A percentile compares a stretch with the other conserved stretches of the same genome.
Evolutionary conservation across 202 grass and related monocot genomes (phyloP).

Genomic region (Bolboschoenoplectus hybrid): DNA sequence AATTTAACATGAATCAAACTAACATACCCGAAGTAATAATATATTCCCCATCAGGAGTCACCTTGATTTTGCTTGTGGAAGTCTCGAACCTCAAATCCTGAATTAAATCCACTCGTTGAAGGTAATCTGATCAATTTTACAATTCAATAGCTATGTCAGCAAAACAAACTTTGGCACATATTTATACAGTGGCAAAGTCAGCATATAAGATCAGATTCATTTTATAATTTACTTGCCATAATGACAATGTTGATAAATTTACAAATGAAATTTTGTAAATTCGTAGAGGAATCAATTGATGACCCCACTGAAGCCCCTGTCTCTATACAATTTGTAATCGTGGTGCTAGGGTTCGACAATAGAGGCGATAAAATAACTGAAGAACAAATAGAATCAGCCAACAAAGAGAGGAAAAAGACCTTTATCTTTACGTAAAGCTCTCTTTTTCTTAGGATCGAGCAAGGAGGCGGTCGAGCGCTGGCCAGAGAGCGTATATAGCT

Average conservation of each 20-base stretch:
- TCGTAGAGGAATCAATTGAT: too few species aligned
- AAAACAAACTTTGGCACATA: neutral
- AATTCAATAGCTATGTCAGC: neutral
- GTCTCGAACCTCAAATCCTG: constrained; percentile 90
- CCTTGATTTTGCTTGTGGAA: constrained; percentile 73
- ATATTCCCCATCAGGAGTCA: constrained; percentile 71
- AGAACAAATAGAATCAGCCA: neutral
- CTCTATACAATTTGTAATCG: neutral
- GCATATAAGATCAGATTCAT: neutral
- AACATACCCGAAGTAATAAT: constrained; percentile 78
- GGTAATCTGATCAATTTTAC: constrained; percentile 54
- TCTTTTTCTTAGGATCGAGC: constrained; percentile 76
- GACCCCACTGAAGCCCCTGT: too few species aligned
- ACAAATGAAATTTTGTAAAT: neutral
- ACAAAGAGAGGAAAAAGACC: constrained; percentile 31
- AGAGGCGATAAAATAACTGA: neutral
- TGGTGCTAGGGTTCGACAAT: neutral
- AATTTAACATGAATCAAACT: neutral
- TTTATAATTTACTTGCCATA: neutral
- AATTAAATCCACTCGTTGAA: constrained; percentile 74
- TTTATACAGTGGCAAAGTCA: neutral
- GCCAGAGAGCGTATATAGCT: constrained; percentile 70
- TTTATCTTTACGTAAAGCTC: constrained; percentile 76
- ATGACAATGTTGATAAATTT: neutral
- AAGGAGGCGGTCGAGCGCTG: constrained; percentile 56